Base-by-base conservation (phyloP, 2,329 filamentous ascomycete genomes). In the Aspergillus phoenicis region DNA sequence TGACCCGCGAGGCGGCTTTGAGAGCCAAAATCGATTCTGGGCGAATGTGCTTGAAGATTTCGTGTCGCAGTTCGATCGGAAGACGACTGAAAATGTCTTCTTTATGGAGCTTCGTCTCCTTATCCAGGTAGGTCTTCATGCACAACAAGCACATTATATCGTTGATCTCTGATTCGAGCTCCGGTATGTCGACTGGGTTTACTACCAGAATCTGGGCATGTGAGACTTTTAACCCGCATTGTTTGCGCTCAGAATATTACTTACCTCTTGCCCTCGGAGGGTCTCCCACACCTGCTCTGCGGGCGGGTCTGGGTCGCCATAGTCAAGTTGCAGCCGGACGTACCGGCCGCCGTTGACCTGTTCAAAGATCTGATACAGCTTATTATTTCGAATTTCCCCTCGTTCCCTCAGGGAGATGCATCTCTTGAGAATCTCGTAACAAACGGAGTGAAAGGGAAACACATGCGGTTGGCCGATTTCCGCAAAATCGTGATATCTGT, bases 261-360 rank as follows among this genome's bases (percentile, higher is more conserved):
- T 54, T 54, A 54, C 52, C 22, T 54, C 52, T 20, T 54, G 30
- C 17, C 52, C 52, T 39, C n/a, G 28, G 52, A 24, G n/a, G 17
- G 28, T 26, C 22, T 54, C 17, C 52, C 52, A 57, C 24, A 49
- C 41, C 28, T 57, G 55, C 36, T 17, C 55, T 26, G 8, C 55
- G 8, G 55, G 55, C 11, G 55, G 55, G 28, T 51, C 30, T 15
- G 55, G 55, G 4, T 48, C 30, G 41, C 55, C 55, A 38, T 57
- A 57, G 26, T 57, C 55, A n/a, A 57, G 41, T 22, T 51, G 15
- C 45, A 57, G 45, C 55, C 55, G 41, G 41, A 57, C 55, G n/a
- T 57, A 51, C 24, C 55, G 41, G 15, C 17, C 28, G 26, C 45
- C 30, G 17, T 57, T 48, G n/a, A 20, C n/a, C 17, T 48, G 30